A percentile compares a stretch with the other conserved stretches of the same genome.
These are phyloP conservation scores for Debaryomyces subglobosus DNA, from an alignment of 1,139 yeast genomes.

Conservation along the genomic window DNA sequence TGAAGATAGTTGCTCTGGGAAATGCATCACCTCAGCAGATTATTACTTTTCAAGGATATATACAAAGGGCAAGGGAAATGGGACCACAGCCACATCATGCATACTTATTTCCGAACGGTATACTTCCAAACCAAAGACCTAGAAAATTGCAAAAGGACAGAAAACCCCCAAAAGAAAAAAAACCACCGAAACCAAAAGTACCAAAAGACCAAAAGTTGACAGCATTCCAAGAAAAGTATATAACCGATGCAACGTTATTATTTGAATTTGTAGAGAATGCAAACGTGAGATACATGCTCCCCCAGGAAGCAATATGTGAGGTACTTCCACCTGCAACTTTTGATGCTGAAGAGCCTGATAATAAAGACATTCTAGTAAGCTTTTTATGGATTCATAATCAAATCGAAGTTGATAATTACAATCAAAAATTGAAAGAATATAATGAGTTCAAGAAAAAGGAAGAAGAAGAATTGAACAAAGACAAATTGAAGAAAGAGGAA, in stretches of 20 bases:
- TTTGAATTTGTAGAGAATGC: constrained; percentile 86
- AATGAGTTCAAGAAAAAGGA: constrained; percentile 28
- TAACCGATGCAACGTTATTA: constrained; percentile 69
- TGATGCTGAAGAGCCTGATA: constrained; percentile 32
- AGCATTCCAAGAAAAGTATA: constrained; percentile 74
- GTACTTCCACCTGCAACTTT: constrained; percentile 38
- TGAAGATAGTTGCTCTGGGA: constrained; percentile 86
- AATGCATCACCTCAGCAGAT: constrained; percentile 73
- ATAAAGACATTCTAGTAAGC: constrained; percentile 61
- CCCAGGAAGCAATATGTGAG: constrained; percentile 77
- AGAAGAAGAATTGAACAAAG: constrained; percentile 28
- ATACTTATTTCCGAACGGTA: constrained; percentile 24
- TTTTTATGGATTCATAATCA: constrained; percentile 63
- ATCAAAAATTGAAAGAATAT: constrained; percentile 36
- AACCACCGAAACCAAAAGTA: constrained; percentile 26
- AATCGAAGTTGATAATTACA: constrained; percentile 51
- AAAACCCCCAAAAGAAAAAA: constrained; percentile 30
- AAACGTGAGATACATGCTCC: constrained; percentile 70
- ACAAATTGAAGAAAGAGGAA: constrained; percentile 22
- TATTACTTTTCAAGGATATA: constrained; percentile 75
- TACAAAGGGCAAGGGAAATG: constrained; percentile 74
- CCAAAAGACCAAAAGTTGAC: constrained; percentile 59
- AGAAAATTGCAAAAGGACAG: constrained; percentile 24
- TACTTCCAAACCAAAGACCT: constrained; percentile 14
- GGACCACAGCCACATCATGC: constrained; percentile 59